phyloP scores from a whole-genome alignment of 2,329 filamentous ascomycete genomes.

The Zalaria obscura region DNA sequence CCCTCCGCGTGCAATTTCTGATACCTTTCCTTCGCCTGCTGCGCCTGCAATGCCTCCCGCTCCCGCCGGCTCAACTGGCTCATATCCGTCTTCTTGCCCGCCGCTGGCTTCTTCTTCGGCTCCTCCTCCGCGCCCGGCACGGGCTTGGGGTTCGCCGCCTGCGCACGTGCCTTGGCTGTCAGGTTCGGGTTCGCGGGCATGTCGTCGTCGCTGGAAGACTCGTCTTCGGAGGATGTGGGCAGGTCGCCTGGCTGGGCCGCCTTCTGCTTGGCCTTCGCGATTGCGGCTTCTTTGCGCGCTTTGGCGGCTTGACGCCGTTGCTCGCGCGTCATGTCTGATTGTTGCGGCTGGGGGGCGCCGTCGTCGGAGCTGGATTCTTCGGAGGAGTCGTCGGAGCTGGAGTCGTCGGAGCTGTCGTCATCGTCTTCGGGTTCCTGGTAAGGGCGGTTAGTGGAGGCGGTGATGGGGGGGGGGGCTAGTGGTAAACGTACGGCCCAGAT shows the following conservation, averaged over 20 bases:
- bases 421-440: constrained; percentile 23
- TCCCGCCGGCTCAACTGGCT: constrained; percentile 51
- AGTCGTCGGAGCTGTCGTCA: constrained; percentile 37
- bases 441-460: constrained; percentile 26
- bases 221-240: constrained; percentile 51
- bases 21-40: constrained; percentile 79
- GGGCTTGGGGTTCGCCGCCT: constrained; percentile 37
- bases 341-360: constrained; percentile 18
- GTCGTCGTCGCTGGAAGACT: constrained; percentile 41
- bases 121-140: constrained; percentile 40
- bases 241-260: constrained; percentile 73
- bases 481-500: constrained; percentile 56
- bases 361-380: constrained; percentile 21
- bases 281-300: constrained; percentile 79
- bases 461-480: neutral
- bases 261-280: constrained; percentile 52
- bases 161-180: constrained; percentile 50
- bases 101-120: constrained; percentile 42
- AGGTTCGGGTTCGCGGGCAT: constrained; percentile 91
- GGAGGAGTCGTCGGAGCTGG: constrained; percentile 26
- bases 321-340: constrained; percentile 59
- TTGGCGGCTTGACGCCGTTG: constrained; percentile 79
- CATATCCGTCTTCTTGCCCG: constrained; percentile 25
- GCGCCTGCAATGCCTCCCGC: constrained; percentile 70
- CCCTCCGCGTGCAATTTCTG: constrained; percentile 84